A percentile compares a stretch with the other conserved stretches of the same genome.
Conservation (phyloP, 495 filamentous ascomycete species). For the Neurospora sp. region DNA sequence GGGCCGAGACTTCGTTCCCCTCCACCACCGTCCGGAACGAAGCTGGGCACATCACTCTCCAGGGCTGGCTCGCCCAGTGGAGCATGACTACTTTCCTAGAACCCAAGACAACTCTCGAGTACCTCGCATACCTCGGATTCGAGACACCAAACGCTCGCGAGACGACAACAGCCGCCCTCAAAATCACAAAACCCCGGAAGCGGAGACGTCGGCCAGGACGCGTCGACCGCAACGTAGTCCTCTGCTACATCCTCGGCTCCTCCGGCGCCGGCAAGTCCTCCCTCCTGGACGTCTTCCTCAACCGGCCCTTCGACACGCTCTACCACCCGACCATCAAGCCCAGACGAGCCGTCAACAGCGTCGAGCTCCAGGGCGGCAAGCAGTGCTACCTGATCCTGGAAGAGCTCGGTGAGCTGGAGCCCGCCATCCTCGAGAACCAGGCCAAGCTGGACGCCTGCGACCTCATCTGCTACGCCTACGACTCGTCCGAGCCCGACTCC, state of each 20-base stretch:
- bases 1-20: slow-evolving; percentile 79
- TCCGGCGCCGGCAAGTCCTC: slow-evolving; percentile 78
- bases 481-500: slow-evolving; percentile 90
- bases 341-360: slow-evolving; percentile 86
- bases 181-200: slow-evolving; percentile 85
- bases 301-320: slow-evolving; percentile 71
- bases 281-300: slow-evolving; percentile 82
- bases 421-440: slow-evolving; percentile 85
- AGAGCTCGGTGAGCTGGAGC: slow-evolving; percentile 91
- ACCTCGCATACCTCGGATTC: slow-evolving; percentile 92
- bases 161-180: slow-evolving; percentile 71
- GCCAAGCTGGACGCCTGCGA: slow-evolving; percentile 89
- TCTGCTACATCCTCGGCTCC: slow-evolving; percentile 87
- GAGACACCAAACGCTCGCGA: slow-evolving; percentile 54
- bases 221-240: slow-evolving; percentile 91
- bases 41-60: slow-evolving; percentile 87
- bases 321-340: slow-evolving; percentile 94
- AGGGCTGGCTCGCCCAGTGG: slow-evolving; percentile 98
- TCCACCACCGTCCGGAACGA: slow-evolving; percentile 92
- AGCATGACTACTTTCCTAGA: slow-evolving; percentile 98
- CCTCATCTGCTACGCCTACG: slow-evolving; percentile 89
- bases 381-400: slow-evolving; percentile 95
- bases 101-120: slow-evolving; percentile 87
- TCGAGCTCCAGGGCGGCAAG: slow-evolving; percentile 90
- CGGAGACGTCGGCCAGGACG: slow-evolving; percentile 66